phyloP scores from a whole-genome alignment of 139 green algal genomes.

The Zygnema circumcarinatum region DNA sequence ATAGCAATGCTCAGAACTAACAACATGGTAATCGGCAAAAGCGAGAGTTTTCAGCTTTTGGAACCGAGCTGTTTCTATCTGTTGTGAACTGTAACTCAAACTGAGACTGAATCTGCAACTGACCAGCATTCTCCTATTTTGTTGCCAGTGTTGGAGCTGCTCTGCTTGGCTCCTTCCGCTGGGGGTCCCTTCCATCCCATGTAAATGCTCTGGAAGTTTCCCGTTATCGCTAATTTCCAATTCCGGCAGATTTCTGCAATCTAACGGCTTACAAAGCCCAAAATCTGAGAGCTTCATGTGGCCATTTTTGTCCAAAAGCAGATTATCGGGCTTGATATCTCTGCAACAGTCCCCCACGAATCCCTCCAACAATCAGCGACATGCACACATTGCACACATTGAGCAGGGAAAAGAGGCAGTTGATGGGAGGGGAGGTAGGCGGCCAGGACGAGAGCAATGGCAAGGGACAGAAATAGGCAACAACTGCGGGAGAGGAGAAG shows the following conservation, averaged over 20 bases:
- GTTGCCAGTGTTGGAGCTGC: slow-evolving; percentile 59
- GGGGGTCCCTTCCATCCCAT: background rate
- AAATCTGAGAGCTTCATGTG: slow-evolving; percentile 98
- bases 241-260: slow-evolving; percentile 61
- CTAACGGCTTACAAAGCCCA: slow-evolving; percentile 95
- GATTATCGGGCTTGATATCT: slow-evolving; percentile 98
- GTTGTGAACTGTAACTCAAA: no score
- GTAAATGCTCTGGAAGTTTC: background rate
- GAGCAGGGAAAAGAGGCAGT: background rate
- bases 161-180: slow-evolving; percentile 43
- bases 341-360: slow-evolving; percentile 53
- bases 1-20: no score
- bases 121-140: slow-evolving; percentile 52
- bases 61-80: no score
- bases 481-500: no score
- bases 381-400: background rate
- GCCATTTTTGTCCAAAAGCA: slow-evolving; percentile 84
- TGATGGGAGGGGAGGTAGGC: background rate
- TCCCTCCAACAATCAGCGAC: background rate
- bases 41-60: background rate
- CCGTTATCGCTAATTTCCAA: slow-evolving; percentile 41
- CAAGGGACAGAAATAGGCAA: no score
- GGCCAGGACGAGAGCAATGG: no score
- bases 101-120: no score
- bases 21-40: background rate